Base-by-base conservation (phyloP, 2,329 filamentous ascomycete genomes). In the Colletotrichum echinochloae region DNA sequence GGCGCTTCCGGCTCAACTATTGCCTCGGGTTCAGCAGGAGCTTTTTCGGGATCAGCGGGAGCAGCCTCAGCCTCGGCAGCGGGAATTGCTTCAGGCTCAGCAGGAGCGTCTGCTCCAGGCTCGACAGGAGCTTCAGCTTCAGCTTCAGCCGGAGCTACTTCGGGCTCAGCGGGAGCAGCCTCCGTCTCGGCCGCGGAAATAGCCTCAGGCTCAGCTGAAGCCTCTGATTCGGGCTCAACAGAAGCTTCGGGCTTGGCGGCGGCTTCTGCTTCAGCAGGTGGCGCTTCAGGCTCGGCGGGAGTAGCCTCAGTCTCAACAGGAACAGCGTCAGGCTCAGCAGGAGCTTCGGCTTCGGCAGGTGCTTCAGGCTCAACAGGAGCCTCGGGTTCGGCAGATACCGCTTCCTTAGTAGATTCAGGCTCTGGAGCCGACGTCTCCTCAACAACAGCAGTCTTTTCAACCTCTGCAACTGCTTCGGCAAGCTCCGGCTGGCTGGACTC, bases 401-500 rank as follows among this genome's bases (percentile, higher is more conserved):
- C 2, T 4, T 60, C 20, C 14, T 55, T 16, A 6, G 46, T 11
- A 54, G 51, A 14, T 41, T 44, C 49, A 18, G 61, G 35, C 26
- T 57, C 35, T 28, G 37, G 33, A n/a, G 52, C 26, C 37, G 49
- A 44, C 7, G 26, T 33, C 11, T 64, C 51, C 8, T 57, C 61
- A 65, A 49, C 30, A 14, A 54, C 67, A 39, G 73, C 72, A 52
- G 57, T 62, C n/a, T 61, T 54, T 9, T 57, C 57, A 26, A 37
- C 65, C 44, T 52, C 64, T 2, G 59, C 60, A 0, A 59, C 60
- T 12, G 41, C 51, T n/a, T 57, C 51, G 7, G 55, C 66, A 26
- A 66, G 35, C n/a, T 61, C 62, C 12, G 60, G 44, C 33, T 51
- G 49, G 5, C 39, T 60, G 6, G 37, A 51, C 1, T 67, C 56